These are phyloP conservation scores for Kwoniella bestiolae DNA, from an alignment of 768 basidiomycete genomes.

Conservation along the genomic window DNA sequence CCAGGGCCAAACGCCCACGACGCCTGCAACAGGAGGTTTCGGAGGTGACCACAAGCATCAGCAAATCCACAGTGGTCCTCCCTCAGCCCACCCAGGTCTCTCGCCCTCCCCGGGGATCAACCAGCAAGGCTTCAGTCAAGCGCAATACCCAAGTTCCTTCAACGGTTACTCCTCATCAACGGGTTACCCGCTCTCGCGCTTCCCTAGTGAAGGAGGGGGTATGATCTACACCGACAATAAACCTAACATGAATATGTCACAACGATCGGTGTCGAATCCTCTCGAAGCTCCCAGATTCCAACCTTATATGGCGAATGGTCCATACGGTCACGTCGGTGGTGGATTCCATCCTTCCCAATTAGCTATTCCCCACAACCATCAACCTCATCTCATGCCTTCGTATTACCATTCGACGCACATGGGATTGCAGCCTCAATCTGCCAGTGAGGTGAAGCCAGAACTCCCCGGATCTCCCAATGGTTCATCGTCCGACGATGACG, in stretches of 20 bases:
- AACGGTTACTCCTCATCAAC: slow-evolving; percentile 15
- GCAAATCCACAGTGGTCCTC: slow-evolving; percentile 1
- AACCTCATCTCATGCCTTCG: slow-evolving; percentile 30
- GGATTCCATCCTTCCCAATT: slow-evolving; percentile 43
- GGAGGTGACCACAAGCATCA: slow-evolving; percentile 13
- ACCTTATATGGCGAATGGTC: slow-evolving; percentile 14
- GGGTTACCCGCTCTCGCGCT: slow-evolving; percentile 34
- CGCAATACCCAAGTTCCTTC: slow-evolving; percentile 22
- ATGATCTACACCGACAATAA: slow-evolving; percentile 21
- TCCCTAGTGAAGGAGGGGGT: slow-evolving; percentile 28
- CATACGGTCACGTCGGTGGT: slow-evolving; percentile 36
- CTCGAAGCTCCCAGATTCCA: slow-evolving; percentile 15
- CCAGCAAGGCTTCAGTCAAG: slow-evolving; percentile 12
- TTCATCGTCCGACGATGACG: neutral
- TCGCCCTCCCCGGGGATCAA: slow-evolving; percentile 18
- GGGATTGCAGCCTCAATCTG: neutral
- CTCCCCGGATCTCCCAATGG: neutral
- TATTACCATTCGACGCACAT: slow-evolving; percentile 18
- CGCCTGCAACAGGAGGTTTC: neutral
- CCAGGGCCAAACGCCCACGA: slow-evolving; percentile 17
- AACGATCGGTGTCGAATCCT: slow-evolving; percentile 30
- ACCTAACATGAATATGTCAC: neutral
- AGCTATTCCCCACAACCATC: slow-evolving; percentile 31
- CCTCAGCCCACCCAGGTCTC: slow-evolving; percentile 7
- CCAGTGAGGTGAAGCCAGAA: neutral